Conservation (phyloP, 192 early-diverging fungal genomes). For the Geranomyces variabilis region DNA sequence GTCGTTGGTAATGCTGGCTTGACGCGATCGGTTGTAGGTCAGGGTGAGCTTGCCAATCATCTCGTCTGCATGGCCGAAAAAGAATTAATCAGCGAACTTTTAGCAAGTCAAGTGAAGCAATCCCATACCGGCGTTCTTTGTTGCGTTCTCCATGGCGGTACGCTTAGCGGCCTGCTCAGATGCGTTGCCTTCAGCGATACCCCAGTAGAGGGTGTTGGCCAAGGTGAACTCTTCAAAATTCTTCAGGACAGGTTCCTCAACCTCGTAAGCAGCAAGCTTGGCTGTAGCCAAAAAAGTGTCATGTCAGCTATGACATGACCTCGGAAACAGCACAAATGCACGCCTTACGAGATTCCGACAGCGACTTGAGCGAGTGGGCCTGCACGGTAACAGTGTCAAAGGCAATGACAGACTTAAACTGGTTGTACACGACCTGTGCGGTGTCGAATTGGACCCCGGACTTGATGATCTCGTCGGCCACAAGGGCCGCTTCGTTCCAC, state of each 20-base stretch:
- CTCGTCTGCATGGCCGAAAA: slow-evolving; percentile 52
- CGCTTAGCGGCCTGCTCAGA: slow-evolving; percentile 95
- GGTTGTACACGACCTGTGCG: slow-evolving; percentile 88
- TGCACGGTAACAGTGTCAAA: slow-evolving; percentile 79
- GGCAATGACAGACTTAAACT: slow-evolving; percentile 91
- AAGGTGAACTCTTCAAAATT: slow-evolving; percentile 92
- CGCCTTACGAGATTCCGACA: slow-evolving; percentile 72
- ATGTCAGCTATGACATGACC: background rate
- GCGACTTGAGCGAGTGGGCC: slow-evolving; percentile 65
- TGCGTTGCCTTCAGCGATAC: slow-evolving; percentile 93
- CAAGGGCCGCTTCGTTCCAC: slow-evolving; percentile 82
- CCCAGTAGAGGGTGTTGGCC: slow-evolving; percentile 94
- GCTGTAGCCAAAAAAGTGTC: slow-evolving; percentile 34
- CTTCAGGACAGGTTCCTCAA: slow-evolving; percentile 83
- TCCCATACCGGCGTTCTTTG: slow-evolving; percentile 87
- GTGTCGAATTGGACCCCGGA: slow-evolving; percentile 60
- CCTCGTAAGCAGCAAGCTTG: slow-evolving; percentile 90
- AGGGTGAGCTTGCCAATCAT: slow-evolving; percentile 96
- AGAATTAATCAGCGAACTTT: background rate
- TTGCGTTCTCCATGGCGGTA: slow-evolving; percentile 99
- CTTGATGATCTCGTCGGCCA: slow-evolving; percentile 78
- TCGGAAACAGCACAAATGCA: background rate
- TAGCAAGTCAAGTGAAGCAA: background rate
- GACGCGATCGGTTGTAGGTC: slow-evolving; percentile 96
- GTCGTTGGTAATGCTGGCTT: slow-evolving; percentile 98